Evolutionary conservation across 768 basidiomycete species (phyloP), one percentile per base, ranked within the genome.

Genomic region (Pleurotus pulmonarius): DNA sequence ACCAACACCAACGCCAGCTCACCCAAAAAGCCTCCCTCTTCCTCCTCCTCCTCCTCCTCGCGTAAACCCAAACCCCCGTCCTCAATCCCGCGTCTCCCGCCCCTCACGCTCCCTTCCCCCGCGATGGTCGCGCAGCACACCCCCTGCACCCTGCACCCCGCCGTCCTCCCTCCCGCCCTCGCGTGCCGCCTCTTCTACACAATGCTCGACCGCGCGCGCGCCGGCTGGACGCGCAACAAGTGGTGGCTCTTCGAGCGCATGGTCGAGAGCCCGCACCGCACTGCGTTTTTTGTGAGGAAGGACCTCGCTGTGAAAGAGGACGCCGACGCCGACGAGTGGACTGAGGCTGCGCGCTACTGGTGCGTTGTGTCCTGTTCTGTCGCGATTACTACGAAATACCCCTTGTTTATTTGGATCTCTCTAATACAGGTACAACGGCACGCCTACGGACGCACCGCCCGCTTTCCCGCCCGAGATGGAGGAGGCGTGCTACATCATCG

Each of bases 221-320:
- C 37, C 11, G 63, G 69, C 6, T 93, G 90, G 91, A 72, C 79
- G 59, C 74, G 83, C 49, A 90, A 88, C 59, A 88, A 85, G 62
- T 93, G 91, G 92, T 92, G 86, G 86, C 76, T 93, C 16, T 87
- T 90, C 67, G 90, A 93, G 63, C 77, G 85, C 18, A 59, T 92
- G 12, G 92, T 92, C 1, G 89, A 92, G 69, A 90, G 88, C 61
- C 90, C 91, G 3, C 91, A 93, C 70, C 75, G 83, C n/a, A 89
- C 91, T 1, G 82, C 87, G 1, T 91, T 92, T 69, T 93, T 81
- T 70, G 83, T 81, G 4, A 71, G 90, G 48, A 76, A 74, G 60
- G 75, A 72, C 25, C 71, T 78, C 56, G 75, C 77, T 3, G 59
- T 74, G 8, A 73, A 74, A 24, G 68, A 82, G 49, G 73, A 79